A percentile compares a stretch with the other conserved stretches of the same genome.
Evolutionary conservation across 2,329 filamentous ascomycete species (phyloP).

Genomic region (Botrytis cinerea): DNA sequence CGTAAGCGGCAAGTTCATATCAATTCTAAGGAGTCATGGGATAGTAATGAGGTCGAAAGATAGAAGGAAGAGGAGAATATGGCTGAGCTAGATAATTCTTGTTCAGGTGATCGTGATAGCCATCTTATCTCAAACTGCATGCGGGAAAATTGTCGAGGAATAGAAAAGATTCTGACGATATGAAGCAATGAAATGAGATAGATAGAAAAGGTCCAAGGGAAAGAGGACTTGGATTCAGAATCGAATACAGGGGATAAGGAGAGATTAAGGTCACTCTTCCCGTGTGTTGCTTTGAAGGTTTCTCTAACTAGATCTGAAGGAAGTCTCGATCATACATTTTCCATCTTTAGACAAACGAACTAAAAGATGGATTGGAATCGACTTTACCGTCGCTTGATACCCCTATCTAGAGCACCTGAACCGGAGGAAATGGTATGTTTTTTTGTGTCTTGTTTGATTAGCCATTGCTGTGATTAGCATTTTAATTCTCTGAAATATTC

Average conservation of each 20-base stretch:
- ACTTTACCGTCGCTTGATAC: not conserved
- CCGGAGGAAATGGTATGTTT: not conserved
- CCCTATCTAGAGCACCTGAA: not conserved
- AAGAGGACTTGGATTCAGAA: not conserved
- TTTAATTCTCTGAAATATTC: not conserved
- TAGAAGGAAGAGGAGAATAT: too few relatives aligned
- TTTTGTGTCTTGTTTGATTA: not conserved
- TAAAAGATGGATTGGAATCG: not conserved
- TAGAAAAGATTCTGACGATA: too few relatives aligned
- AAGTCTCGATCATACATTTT: not conserved
- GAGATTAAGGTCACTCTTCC: not conserved
- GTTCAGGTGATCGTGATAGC: too few relatives aligned
- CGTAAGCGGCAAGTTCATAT: too few relatives aligned
- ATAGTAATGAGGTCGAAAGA: too few relatives aligned
- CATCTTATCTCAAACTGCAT: too few relatives aligned
- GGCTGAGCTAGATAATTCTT: too few relatives aligned
- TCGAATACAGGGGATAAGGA: not conserved
- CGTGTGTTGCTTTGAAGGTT: too few relatives aligned
- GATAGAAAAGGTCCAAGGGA: not conserved
- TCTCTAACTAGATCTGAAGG: not conserved
- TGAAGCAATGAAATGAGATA: too few relatives aligned
- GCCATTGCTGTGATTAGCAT: not conserved
- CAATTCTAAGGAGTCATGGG: too few relatives aligned
- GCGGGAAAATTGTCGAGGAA: too few relatives aligned
- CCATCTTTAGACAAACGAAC: not conserved